phyloP scores from a whole-genome alignment of 495 filamentous ascomycete genomes.

The Acidomyces sp. region DNA sequence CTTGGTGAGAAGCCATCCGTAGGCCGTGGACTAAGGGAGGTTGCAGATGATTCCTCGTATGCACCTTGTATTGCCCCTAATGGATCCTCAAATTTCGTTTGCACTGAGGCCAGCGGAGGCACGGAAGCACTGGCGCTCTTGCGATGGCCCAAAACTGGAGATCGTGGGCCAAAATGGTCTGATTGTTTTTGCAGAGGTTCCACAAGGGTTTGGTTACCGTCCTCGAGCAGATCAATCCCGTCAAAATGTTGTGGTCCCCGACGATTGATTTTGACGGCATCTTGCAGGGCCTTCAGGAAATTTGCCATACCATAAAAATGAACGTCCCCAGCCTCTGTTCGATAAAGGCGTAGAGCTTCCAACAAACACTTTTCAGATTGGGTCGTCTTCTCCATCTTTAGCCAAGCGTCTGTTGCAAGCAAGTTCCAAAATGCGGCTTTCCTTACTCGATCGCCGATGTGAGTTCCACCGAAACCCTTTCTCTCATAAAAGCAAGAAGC shows the following conservation, averaged over 20 bases:
- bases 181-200: constrained; percentile 13
- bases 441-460: constrained; percentile 54
- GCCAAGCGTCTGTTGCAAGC: constrained; percentile 70
- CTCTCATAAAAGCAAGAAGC: constrained; percentile 71
- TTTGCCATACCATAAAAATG: constrained; percentile 41
- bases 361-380: constrained; percentile 61
- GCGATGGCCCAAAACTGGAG: constrained; percentile 14
- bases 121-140: constrained; percentile 22
- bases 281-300: constrained; percentile 46
- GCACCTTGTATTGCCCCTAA: constrained; percentile 11
- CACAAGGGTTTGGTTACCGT: constrained; percentile 9
- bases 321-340: constrained; percentile 14
- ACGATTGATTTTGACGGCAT: constrained; percentile 16
- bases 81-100: constrained; percentile 15
- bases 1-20: not conserved
- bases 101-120: constrained; percentile 13
- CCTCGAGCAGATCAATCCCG: constrained; percentile 6
- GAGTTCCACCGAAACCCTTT: constrained; percentile 44
- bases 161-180: not conserved
- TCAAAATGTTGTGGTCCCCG: constrained; percentile 9
- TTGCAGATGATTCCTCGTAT: constrained; percentile 1
- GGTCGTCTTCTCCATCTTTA: constrained; percentile 51
- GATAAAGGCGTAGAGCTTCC: constrained; percentile 57
- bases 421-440: constrained; percentile 89
- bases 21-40: constrained; percentile 6